These are phyloP conservation scores for Oryza meridionalis DNA, from an alignment of 176 grass and related monocot genomes.

Conservation along the genomic window DNA sequence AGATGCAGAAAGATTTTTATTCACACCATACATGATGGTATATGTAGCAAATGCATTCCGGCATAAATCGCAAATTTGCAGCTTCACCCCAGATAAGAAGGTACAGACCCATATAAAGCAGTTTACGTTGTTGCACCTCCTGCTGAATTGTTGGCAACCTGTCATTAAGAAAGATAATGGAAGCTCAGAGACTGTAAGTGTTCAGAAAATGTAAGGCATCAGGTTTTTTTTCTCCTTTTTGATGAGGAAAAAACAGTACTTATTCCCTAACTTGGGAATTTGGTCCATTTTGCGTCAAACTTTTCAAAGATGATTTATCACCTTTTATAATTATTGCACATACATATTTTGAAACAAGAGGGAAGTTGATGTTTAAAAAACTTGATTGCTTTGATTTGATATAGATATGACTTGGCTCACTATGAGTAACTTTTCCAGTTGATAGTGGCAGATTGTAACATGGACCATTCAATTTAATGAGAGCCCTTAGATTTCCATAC, in stretches of 20 bases:
- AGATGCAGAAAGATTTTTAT: slow-evolving; percentile 6
- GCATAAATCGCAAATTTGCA: slow-evolving; percentile 98
- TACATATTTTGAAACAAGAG: not conserved
- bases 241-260: not conserved
- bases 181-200: slow-evolving; percentile 20
- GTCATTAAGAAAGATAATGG: slow-evolving; percentile 37
- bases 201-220: not conserved
- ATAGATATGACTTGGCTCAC: not conserved
- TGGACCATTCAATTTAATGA: not conserved
- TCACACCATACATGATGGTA: slow-evolving; percentile 88
- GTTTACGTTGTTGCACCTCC: slow-evolving; percentile 90
- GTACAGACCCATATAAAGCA: slow-evolving; percentile 96
- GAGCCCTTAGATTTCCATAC: not conserved
- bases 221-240: slow-evolving; percentile 1
- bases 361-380: not conserved
- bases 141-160: slow-evolving; percentile 95
- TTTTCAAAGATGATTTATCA: slow-evolving; percentile 7
- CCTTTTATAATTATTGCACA: not conserved
- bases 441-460: not conserved
- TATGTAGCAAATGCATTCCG: slow-evolving; percentile 97
- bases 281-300: not conserved
- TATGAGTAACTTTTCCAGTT: not conserved
- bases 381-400: not conserved
- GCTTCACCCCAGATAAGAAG: slow-evolving; percentile 99
- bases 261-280: not conserved